Evolutionary conservation across 176 grass and related monocot genomes (phyloP).

Genomic region (Hordeum marinum): DNA sequence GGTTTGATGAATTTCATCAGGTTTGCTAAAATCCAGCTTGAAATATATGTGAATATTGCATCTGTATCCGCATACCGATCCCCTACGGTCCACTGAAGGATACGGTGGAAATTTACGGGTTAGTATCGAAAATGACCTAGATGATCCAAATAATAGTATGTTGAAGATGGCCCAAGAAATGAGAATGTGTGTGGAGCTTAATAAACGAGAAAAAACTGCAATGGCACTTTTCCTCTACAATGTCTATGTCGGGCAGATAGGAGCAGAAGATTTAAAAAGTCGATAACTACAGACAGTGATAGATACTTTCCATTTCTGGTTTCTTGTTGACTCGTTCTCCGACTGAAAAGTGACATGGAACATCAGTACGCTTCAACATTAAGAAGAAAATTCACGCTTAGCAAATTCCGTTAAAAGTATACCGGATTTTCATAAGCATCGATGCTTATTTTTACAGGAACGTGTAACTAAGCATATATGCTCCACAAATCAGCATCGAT

Average conservation of each 20-base stretch:
- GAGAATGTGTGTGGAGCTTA: background rate
- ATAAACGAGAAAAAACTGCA: background rate
- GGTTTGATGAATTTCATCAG: too few species aligned
- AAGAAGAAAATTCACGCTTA: background rate
- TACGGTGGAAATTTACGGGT: too few species aligned
- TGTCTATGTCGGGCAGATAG: background rate
- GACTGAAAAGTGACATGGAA: background rate
- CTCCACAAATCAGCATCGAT: too few species aligned
- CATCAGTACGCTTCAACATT: background rate
- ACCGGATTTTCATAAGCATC: too few species aligned
- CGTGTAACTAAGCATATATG: too few species aligned
- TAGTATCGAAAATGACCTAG: too few species aligned
- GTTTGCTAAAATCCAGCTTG: too few species aligned
- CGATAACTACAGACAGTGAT: background rate
- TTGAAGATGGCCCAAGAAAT: background rate
- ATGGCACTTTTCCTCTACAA: background rate
- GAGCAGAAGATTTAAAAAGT: background rate
- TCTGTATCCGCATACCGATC: too few species aligned
- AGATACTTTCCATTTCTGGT: background rate
- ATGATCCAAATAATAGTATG: too few species aligned
- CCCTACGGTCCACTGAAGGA: too few species aligned
- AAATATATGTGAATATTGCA: too few species aligned
- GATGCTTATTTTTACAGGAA: too few species aligned
- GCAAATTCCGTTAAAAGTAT: background rate
- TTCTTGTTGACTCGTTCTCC: background rate